Conservation (phyloP, 805 yeast genomes). For the Saitoella complicata region DNA sequence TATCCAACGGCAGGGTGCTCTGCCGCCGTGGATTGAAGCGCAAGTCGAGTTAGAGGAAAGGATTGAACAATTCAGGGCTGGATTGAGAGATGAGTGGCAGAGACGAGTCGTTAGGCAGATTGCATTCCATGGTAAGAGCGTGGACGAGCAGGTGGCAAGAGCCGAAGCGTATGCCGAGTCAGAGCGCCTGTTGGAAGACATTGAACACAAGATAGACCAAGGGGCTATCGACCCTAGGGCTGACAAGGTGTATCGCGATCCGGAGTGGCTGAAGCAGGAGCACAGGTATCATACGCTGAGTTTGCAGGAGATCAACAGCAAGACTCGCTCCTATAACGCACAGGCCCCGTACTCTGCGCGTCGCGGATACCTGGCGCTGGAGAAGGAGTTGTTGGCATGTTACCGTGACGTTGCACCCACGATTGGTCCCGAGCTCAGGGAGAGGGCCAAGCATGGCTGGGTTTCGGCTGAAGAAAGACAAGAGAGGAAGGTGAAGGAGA, state of each 20-base stretch:
- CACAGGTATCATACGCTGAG: constrained; percentile 21
- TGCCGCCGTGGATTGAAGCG: constrained; percentile 78
- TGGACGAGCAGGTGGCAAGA: not conserved
- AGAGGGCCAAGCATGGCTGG: not conserved
- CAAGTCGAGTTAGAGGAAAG: constrained; percentile 39
- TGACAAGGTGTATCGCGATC: constrained; percentile 1
- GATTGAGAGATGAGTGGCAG: not conserved
- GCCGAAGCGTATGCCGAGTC: not conserved
- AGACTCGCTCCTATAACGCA: constrained; percentile 40
- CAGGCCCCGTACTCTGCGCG: constrained; percentile 51
- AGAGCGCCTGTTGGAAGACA: too few relatives aligned
- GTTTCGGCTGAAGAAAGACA: too few relatives aligned
- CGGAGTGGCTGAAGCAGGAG: constrained; percentile 26
- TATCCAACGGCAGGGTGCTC: constrained; percentile 47
- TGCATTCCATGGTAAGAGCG: not conserved
- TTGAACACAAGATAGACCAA: too few relatives aligned
- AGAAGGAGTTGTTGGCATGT: constrained; percentile 29
- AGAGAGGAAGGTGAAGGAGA: too few relatives aligned
- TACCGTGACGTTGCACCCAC: constrained; percentile 20
- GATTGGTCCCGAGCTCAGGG: not conserved
- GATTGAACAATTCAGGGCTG: constrained; percentile 29
- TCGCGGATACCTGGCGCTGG: constrained; percentile 32
- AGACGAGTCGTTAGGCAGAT: not conserved
- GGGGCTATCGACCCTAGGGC: too few relatives aligned
- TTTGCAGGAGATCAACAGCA: constrained; percentile 30